These are phyloP conservation scores for Bretziella fagacearum DNA, from an alignment of 2,329 filamentous ascomycete genomes.

Conservation along the genomic window DNA sequence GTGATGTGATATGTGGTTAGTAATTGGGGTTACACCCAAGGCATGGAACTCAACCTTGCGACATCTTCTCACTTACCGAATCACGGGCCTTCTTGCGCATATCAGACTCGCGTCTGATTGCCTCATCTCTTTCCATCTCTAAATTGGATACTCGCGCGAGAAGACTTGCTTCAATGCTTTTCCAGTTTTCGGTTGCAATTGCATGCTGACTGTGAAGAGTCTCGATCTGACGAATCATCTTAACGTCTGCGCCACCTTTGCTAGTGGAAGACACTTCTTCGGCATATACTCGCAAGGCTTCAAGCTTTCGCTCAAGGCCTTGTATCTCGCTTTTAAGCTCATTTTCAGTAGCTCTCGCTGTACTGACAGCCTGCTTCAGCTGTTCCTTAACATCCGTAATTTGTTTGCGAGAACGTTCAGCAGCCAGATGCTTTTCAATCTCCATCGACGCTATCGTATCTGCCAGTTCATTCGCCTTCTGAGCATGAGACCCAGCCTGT, in stretches of 20 bases:
- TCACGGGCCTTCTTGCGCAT: constrained; percentile 81
- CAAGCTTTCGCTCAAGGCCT: constrained; percentile 73
- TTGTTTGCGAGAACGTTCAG: constrained; percentile 48
- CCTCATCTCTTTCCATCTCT: constrained; percentile 84
- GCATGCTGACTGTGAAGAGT: constrained; percentile 91
- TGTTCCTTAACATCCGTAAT: constrained; percentile 57
- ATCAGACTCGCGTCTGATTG: constrained; percentile 65
- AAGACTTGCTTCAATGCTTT: constrained; percentile 79
- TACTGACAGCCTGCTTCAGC: constrained; percentile 54
- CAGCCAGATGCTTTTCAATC: constrained; percentile 59
- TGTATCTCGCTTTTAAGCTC: constrained; percentile 66
- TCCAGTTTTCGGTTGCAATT: constrained; percentile 92
- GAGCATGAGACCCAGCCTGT: constrained; percentile 47
- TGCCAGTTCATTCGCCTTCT: constrained; percentile 34
- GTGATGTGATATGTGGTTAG: too few relatives aligned
- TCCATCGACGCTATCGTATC: constrained; percentile 46
- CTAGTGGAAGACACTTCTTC: constrained; percentile 79
- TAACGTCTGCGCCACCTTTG: constrained; percentile 69
- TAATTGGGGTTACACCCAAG: too few relatives aligned
- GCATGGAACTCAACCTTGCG: neutral
- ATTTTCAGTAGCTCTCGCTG: constrained; percentile 47
- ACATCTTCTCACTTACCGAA: constrained; percentile 36
- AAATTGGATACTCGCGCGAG: constrained; percentile 58
- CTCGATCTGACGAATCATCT: constrained; percentile 83
- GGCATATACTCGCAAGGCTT: constrained; percentile 65